phyloP scores from a whole-genome alignment of 2,329 filamentous ascomycete species.

The Calcarisporium arbuscula region DNA sequence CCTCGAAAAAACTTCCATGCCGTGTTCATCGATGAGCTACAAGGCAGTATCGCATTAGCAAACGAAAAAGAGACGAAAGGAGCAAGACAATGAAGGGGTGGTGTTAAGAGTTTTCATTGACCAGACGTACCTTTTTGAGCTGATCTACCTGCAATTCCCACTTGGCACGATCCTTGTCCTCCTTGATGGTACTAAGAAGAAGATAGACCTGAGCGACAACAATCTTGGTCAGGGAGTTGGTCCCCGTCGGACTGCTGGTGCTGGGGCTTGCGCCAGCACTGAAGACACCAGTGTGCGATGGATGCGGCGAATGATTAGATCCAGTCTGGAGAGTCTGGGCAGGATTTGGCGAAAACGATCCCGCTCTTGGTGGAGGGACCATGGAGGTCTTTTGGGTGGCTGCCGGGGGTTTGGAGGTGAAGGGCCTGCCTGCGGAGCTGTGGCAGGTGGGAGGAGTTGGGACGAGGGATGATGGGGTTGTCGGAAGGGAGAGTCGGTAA shows the following conservation, averaged over 20 bases:
- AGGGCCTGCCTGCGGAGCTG: slow-evolving; percentile 29
- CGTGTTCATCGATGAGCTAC: slow-evolving; percentile 92
- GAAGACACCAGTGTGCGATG: slow-evolving; percentile 49
- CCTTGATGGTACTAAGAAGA: slow-evolving; percentile 87
- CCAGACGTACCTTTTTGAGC: slow-evolving; percentile 77
- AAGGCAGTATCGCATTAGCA: slow-evolving; percentile 13
- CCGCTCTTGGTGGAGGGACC: slow-evolving; percentile 55
- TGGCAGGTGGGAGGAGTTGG: slow-evolving; percentile 22
- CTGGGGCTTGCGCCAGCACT: slow-evolving; percentile 56
- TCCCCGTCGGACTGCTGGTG: slow-evolving; percentile 56
- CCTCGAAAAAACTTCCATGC: slow-evolving; percentile 97
- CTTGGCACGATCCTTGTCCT: slow-evolving; percentile 85
- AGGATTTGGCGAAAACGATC: slow-evolving; percentile 59
- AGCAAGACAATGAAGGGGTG: background rate
- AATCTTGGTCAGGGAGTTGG: slow-evolving; percentile 76
- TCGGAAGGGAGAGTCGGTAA: slow-evolving; percentile 2
- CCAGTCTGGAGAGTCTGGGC: slow-evolving; percentile 52
- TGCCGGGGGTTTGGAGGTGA: slow-evolving; percentile 22
- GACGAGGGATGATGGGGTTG: slow-evolving; percentile 11
- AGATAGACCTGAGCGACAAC: slow-evolving; percentile 94
- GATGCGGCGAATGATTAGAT: slow-evolving; percentile 49
- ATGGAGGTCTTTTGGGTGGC: slow-evolving; percentile 40
- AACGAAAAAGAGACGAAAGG: slow-evolving; percentile 4
- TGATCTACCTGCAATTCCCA: slow-evolving; percentile 89
- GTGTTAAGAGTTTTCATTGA: too few relatives aligned